Evolutionary conservation across 768 basidiomycete species (phyloP).

Genomic region (Suillus plorans): DNA sequence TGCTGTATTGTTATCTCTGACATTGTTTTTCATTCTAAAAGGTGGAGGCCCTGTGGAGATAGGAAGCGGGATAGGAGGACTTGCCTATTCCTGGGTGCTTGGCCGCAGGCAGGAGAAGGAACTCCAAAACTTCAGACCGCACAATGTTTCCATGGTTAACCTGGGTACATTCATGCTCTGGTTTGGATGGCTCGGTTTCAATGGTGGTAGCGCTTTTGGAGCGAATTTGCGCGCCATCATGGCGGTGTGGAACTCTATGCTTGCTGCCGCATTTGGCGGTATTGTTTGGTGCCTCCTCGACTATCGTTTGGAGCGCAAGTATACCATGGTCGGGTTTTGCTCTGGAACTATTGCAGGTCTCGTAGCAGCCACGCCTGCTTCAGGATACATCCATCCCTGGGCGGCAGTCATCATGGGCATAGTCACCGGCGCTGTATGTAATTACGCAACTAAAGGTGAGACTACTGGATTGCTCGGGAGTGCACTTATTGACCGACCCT

Average conservation of each 20-base stretch:
- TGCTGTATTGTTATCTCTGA: slow-evolving; percentile 1
- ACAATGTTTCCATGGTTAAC: slow-evolving; percentile 81
- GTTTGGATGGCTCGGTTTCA: slow-evolving; percentile 91
- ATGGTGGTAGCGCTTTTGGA: slow-evolving; percentile 85
- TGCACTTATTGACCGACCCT: slow-evolving; percentile 12
- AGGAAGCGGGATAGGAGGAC: slow-evolving; percentile 78
- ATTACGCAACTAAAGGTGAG: slow-evolving; percentile 82
- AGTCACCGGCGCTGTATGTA: slow-evolving; percentile 69
- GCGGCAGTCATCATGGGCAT: slow-evolving; percentile 74
- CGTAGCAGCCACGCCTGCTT: slow-evolving; percentile 86
- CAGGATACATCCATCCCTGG: slow-evolving; percentile 80
- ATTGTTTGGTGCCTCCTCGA: slow-evolving; percentile 83
- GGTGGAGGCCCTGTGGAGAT: slow-evolving; percentile 90
- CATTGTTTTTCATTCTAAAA: slow-evolving; percentile 21
- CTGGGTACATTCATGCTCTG: slow-evolving; percentile 85
- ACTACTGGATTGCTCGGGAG: slow-evolving; percentile 6
- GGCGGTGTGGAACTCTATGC: slow-evolving; percentile 88
- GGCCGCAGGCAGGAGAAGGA: slow-evolving; percentile 76
- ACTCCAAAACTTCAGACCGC: slow-evolving; percentile 78
- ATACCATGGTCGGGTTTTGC: slow-evolving; percentile 91
- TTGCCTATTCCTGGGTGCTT: slow-evolving; percentile 86
- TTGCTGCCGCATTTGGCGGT: slow-evolving; percentile 79
- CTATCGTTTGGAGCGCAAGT: slow-evolving; percentile 77
- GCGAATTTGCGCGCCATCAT: slow-evolving; percentile 85
- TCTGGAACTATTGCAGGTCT: slow-evolving; percentile 85